These are phyloP conservation scores for Chrysanthemum seticuspe DNA, from an alignment of 129 eudicot genomes.

Conservation along the genomic window DNA sequence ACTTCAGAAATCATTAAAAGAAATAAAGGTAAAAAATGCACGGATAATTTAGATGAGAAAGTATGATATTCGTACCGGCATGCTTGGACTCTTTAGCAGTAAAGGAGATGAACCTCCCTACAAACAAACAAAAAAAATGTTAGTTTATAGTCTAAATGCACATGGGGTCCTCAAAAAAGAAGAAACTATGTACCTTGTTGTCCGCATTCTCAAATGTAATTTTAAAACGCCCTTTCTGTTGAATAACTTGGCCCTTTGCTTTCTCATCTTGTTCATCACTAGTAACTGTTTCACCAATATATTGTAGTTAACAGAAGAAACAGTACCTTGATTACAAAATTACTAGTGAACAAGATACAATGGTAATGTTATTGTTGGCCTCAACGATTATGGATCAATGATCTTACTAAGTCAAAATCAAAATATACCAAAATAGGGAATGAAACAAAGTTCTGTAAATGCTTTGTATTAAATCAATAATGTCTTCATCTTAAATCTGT, in stretches of 20 bases:
- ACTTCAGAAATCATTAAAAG: neutral
- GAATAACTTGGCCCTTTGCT: constrained; percentile 62
- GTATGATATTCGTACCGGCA: constrained; percentile 51
- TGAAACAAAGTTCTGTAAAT: too few relatives aligned
- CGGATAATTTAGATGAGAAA: constrained; percentile 12
- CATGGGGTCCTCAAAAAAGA: neutral
- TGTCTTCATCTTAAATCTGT: too few relatives aligned
- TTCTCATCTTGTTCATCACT: constrained; percentile 79
- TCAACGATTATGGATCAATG: too few relatives aligned
- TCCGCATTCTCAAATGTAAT: constrained; percentile 90
- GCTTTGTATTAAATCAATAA: too few relatives aligned
- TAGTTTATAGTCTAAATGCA: constrained; percentile 10
- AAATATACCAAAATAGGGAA: too few relatives aligned
- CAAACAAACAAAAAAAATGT: constrained; percentile 4
- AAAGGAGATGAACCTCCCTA: constrained; percentile 52
- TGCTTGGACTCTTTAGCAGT: constrained; percentile 71
- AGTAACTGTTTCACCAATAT: constrained; percentile 38
- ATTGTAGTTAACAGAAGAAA: neutral
- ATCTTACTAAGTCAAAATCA: too few relatives aligned
- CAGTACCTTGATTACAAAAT: neutral
- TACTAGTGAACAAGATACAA: neutral
- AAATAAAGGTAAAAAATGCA: neutral
- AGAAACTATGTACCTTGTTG: constrained; percentile 47
- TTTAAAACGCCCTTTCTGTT: constrained; percentile 93
- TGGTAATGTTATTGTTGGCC: too few relatives aligned